phyloP scores from a whole-genome alignment of 192 early-diverging fungal species.

The Backusella sp. region DNA sequence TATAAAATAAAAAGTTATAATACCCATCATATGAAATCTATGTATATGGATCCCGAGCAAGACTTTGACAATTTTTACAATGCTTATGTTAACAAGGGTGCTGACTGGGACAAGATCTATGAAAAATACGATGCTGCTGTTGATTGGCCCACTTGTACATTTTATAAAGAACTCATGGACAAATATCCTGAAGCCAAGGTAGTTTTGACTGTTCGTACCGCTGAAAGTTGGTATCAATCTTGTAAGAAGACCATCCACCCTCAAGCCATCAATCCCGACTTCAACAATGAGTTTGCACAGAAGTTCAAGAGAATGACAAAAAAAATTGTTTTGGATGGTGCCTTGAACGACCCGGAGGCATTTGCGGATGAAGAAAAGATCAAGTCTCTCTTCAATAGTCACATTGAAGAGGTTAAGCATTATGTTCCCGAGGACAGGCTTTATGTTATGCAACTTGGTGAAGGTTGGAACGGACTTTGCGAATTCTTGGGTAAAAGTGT shows the following conservation, averaged over 20 bases:
- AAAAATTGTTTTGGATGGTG: not conserved
- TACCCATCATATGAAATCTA: conserved; percentile 19
- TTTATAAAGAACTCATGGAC: conserved; percentile 25
- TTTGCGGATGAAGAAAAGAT: not conserved
- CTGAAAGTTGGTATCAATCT: conserved; percentile 24
- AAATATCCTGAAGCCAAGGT: conserved; percentile 26
- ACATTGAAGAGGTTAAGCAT: conserved; percentile 19
- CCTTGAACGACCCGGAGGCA: not conserved
- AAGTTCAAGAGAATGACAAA: not conserved
- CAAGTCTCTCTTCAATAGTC: not conserved
- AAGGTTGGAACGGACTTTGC: conserved; percentile 27
- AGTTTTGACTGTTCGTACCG: conserved; percentile 16
- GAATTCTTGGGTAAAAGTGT: conserved; percentile 21
- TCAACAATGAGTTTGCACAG: too few species aligned
- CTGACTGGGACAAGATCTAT: conserved; percentile 18
- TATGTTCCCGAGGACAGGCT: conserved; percentile 22
- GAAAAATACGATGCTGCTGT: conserved; percentile 18
- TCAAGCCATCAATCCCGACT: not conserved
- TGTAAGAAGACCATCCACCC: conserved; percentile 7
- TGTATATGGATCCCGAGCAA: conserved; percentile 11
- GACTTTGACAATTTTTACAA: not conserved
- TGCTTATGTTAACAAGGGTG: conserved; percentile 8
- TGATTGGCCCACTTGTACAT: conserved; percentile 20
- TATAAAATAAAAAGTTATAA: conserved; percentile 8
- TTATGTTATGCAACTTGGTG: conserved; percentile 17